phyloP scores from a whole-genome alignment of 2,329 filamentous ascomycete species.

The Zymoseptoria tritici region DNA sequence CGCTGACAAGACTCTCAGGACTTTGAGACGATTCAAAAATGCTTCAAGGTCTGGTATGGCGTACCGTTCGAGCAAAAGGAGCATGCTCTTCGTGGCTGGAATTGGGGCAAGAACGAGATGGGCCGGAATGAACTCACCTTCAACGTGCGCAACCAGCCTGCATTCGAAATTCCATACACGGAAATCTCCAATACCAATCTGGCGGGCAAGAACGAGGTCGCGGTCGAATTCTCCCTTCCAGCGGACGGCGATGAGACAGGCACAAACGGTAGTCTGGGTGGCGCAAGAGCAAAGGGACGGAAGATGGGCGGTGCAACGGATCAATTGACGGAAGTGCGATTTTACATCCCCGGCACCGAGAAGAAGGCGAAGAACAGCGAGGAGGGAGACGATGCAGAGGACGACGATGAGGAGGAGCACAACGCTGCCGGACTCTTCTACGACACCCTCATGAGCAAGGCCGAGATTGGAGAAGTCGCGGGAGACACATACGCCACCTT shows the following conservation, averaged over 20 bases:
- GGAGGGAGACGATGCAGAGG: conserved; percentile 56
- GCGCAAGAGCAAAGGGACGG: conserved; percentile 68
- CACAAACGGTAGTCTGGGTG: conserved; percentile 65
- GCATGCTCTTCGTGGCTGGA: conserved; percentile 93
- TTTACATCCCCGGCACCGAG: conserved; percentile 91
- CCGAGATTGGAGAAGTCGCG: conserved; percentile 97
- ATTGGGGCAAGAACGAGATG: conserved; percentile 98
- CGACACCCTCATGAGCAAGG: conserved; percentile 95
- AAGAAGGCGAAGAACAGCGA: conserved; percentile 63
- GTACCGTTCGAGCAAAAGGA: conserved; percentile 86
- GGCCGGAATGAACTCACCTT: conserved; percentile 91
- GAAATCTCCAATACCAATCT: conserved; percentile 98
- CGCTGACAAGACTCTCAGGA: conserved; percentile 49
- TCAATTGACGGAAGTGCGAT: conserved; percentile 95
- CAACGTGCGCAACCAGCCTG: conserved; percentile 92
- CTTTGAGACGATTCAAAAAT: conserved; percentile 79
- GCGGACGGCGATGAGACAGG: conserved; percentile 64
- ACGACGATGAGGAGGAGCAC: conserved; percentile 63
- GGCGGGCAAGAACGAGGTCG: conserved; percentile 94
- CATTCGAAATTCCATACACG: conserved; percentile 93
- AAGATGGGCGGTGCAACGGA: conserved; percentile 85
- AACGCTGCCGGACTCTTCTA: conserved; percentile 97
- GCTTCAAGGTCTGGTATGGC: conserved; percentile 98
- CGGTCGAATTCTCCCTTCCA: conserved; percentile 82
- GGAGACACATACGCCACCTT: conserved; percentile 97